Percentiles rank a stretch among this genome's conserved stretches.
These are phyloP conservation scores for Hypoxylon fuscum DNA, from an alignment of 495 filamentous ascomycete species.

Conservation along the genomic window DNA sequence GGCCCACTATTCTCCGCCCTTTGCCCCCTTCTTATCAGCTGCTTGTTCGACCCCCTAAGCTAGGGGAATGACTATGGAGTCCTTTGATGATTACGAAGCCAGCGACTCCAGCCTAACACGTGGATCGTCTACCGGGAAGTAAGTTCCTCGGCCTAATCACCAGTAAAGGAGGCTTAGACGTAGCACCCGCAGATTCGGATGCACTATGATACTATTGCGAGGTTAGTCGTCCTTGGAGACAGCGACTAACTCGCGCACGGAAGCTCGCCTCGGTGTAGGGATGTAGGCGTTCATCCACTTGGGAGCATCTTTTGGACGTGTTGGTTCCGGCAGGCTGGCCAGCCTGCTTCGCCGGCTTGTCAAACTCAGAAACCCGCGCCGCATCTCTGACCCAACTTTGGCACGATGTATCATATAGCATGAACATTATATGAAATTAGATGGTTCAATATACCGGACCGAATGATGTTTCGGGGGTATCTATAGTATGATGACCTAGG, in stretches of 20 bases:
- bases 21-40: too few relatives aligned
- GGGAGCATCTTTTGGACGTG: background rate
- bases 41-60: too few relatives aligned
- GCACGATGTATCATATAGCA: conserved; percentile 6
- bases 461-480: background rate
- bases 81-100: too few relatives aligned
- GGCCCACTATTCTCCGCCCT: too few relatives aligned
- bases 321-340: conserved; percentile 17
- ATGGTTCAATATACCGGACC: background rate
- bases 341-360: conserved; percentile 2
- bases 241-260: conserved; percentile 21
- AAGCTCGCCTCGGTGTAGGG: conserved; percentile 17
- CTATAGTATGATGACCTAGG: conserved; percentile 9
- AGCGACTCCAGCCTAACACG: conserved; percentile 14
- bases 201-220: background rate
- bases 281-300: conserved; percentile 20
- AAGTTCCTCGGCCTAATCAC: background rate
- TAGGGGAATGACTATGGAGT: too few relatives aligned
- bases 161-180: background rate
- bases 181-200: conserved; percentile 1
- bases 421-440: background rate
- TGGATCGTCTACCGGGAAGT: conserved; percentile 12
- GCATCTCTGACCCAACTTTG: conserved; percentile 10
- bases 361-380: conserved; percentile 12
- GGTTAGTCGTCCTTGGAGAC: conserved; percentile 3